These are phyloP conservation scores for Trametes polyzona DNA, from an alignment of 1,284 basidiomycete genomes.

Conservation along the genomic window DNA sequence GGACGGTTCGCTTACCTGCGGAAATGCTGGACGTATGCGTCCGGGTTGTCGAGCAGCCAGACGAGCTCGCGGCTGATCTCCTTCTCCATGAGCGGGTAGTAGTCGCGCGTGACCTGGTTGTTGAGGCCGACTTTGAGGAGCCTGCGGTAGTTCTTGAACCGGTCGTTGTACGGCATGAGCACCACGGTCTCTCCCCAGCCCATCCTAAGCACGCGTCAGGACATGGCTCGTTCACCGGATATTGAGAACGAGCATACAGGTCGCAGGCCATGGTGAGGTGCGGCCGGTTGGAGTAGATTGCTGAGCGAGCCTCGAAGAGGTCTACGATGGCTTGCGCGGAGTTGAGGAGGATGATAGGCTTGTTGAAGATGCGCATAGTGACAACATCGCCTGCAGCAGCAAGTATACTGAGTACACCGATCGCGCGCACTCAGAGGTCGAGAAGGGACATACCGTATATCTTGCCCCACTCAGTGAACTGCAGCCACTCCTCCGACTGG, in stretches of 20 bases:
- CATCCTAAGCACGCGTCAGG: constrained; percentile 7
- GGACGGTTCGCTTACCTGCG: constrained; percentile 21
- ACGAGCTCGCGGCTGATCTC: constrained; percentile 38
- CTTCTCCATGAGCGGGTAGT: constrained; percentile 33
- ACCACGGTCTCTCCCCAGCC: constrained; percentile 22
- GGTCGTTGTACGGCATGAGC: constrained; percentile 28
- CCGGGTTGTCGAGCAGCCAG: constrained; percentile 31
- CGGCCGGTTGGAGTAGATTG: constrained; percentile 42
- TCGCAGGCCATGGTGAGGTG: constrained; percentile 28
- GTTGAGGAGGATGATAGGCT: constrained; percentile 40
- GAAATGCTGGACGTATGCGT: constrained; percentile 27
- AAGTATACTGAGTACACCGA: too few species aligned
- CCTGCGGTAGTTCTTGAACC: constrained; percentile 32
- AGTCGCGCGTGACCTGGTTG: constrained; percentile 8
- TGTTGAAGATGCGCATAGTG: constrained; percentile 36
- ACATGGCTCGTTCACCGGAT: background rate
- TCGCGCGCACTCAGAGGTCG: too few species aligned
- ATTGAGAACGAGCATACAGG: constrained; percentile 23
- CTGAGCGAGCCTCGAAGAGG: constrained; percentile 41
- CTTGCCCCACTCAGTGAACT: constrained; percentile 18
- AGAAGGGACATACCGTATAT: constrained; percentile 21
- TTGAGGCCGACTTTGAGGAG: constrained; percentile 15
- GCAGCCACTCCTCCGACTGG: constrained; percentile 14
- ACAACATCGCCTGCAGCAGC: constrained; percentile 40
- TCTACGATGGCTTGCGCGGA: constrained; percentile 38